A percentile compares a stretch with the other conserved stretches of the same genome.
Evolutionary conservation across 2,329 filamentous ascomycete species (phyloP).

Genomic region (Fusarium haematococcum): DNA sequence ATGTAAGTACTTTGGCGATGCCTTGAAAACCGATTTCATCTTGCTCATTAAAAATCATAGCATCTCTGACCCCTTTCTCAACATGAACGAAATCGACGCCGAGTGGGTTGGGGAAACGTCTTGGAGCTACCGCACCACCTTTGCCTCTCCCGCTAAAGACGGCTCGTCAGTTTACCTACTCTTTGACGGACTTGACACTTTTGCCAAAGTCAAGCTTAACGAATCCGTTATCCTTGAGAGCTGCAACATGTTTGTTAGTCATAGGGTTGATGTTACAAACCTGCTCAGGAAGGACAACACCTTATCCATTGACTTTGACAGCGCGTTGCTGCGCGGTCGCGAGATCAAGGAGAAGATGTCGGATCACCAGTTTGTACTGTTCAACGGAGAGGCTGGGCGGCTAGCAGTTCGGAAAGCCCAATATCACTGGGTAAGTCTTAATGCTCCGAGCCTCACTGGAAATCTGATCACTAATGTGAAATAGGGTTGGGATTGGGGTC

Average conservation of each 20-base stretch:
- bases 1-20: background rate
- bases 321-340: background rate
- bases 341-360: slow-evolving; percentile 5
- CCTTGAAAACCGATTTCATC: background rate
- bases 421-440: slow-evolving; percentile 65
- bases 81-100: slow-evolving; percentile 1
- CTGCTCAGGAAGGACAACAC: background rate
- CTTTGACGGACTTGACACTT: slow-evolving; percentile 12
- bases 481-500: background rate
- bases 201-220: background rate
- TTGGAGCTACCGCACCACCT: slow-evolving; percentile 13
- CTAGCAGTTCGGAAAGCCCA: slow-evolving; percentile 69
- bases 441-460: background rate
- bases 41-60: background rate
- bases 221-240: background rate
- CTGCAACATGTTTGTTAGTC: slow-evolving; percentile 11
- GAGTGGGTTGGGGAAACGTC: slow-evolving; percentile 5
- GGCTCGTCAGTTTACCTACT: background rate
- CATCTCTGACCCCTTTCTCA: slow-evolving; percentile 1
- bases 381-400: slow-evolving; percentile 50
- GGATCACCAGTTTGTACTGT: slow-evolving; percentile 9
- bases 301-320: background rate
- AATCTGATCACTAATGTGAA: background rate
- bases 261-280: background rate
- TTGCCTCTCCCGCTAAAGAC: background rate